These are phyloP conservation scores for Cladosporium oxysporum DNA, from an alignment of 2,329 filamentous ascomycete genomes.

Conservation along the genomic window DNA sequence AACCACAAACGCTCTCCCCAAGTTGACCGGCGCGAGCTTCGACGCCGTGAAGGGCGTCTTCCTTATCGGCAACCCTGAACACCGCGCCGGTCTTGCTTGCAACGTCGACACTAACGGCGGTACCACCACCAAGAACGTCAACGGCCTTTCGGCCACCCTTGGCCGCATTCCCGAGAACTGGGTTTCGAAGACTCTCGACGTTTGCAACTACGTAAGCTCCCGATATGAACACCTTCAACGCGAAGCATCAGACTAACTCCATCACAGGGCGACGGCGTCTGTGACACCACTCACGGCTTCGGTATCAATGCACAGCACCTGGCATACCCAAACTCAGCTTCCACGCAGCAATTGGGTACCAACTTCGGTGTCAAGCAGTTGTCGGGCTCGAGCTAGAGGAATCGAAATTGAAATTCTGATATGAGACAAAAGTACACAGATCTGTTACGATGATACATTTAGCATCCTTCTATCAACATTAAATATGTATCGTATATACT, in stretches of 20 bases:
- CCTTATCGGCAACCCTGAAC: conserved; percentile 39
- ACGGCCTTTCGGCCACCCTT: conserved; percentile 26
- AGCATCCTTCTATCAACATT: not conserved
- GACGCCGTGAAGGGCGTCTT: conserved; percentile 43
- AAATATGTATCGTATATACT: not conserved
- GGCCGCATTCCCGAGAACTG: conserved; percentile 37
- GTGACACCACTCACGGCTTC: conserved; percentile 37
- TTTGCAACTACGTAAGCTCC: conserved; percentile 38
- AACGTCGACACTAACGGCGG: conserved; percentile 42
- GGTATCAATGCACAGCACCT: conserved; percentile 39
- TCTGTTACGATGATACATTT: not conserved
- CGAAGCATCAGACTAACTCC: not conserved
- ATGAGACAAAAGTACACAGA: not conserved
- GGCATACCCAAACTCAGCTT: conserved; percentile 26
- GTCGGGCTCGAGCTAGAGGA: not conserved
- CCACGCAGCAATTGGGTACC: conserved; percentile 36
- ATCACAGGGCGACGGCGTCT: conserved; percentile 39
- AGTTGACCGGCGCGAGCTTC: conserved; percentile 37
- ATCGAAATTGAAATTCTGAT: not conserved
- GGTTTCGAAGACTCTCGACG: conserved; percentile 41
- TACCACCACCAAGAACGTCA: conserved; percentile 37
- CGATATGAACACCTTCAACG: not conserved
- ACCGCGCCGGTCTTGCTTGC: conserved; percentile 37
- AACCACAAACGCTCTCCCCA: conserved; percentile 38
- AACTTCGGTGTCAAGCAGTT: conserved; percentile 24